phyloP scores from a whole-genome alignment of 192 early-diverging fungal species.

The Spinellus fusiger region DNA sequence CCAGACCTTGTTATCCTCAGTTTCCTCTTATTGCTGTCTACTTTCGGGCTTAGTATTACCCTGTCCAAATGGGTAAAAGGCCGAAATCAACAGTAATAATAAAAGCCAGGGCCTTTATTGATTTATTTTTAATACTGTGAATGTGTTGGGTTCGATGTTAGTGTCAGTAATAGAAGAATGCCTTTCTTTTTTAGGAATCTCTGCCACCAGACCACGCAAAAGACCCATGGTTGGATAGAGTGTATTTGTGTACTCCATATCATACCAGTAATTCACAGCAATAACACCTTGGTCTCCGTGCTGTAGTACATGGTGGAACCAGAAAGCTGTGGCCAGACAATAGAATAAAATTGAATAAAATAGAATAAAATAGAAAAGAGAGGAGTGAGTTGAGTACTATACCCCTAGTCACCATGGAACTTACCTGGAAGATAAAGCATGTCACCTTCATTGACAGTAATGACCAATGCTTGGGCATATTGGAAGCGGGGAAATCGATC shows the following conservation, averaged over 20 bases:
- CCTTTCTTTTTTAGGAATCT: too few relatives aligned
- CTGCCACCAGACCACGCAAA: constrained; percentile 19
- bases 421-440: constrained; percentile 48
- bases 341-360: neutral
- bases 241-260: constrained; percentile 34
- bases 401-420: neutral
- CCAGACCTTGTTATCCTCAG: too few relatives aligned
- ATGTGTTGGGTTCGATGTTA: too few relatives aligned
- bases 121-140: too few relatives aligned
- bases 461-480: constrained; percentile 34
- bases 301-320: constrained; percentile 51
- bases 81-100: too few relatives aligned
- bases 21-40: too few relatives aligned
- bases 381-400: neutral
- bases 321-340: constrained; percentile 23
- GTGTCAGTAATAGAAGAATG: too few relatives aligned
- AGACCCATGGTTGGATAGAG: constrained; percentile 23
- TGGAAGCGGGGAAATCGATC: constrained; percentile 34
- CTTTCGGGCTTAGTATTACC: too few relatives aligned
- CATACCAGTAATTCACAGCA: constrained; percentile 53
- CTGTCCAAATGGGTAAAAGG: too few relatives aligned
- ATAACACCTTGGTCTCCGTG: constrained; percentile 44
- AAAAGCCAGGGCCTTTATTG: too few relatives aligned
- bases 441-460: constrained; percentile 41
- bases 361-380: neutral